Conservation (phyloP, 2,329 filamentous ascomycete species). For the Calonectria fujianensis region DNA sequence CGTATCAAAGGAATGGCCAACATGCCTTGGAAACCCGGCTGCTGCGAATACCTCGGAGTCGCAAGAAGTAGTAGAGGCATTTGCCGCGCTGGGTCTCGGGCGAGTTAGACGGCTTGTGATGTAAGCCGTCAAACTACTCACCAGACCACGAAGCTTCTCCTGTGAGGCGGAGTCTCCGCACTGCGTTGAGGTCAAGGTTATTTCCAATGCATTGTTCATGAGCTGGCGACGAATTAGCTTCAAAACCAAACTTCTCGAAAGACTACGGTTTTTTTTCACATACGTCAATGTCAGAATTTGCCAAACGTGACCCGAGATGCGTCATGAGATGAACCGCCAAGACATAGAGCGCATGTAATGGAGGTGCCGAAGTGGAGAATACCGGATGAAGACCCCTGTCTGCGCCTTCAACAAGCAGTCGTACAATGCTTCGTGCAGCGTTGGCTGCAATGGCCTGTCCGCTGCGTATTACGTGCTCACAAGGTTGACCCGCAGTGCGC, state of each 20-base stretch:
- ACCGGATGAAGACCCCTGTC: not conserved
- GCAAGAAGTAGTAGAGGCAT: not conserved
- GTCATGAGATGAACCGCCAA: slow-evolving; percentile 1
- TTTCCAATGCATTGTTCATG: too few relatives aligned
- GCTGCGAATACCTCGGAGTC: not conserved
- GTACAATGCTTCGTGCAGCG: not conserved
- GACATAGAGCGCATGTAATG: slow-evolving; percentile 1
- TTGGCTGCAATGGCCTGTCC: not conserved
- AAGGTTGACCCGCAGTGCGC: not conserved
- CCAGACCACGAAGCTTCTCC: not conserved
- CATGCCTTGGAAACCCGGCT: too few relatives aligned
- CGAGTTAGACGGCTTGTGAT: not conserved
- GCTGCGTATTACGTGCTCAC: not conserved
- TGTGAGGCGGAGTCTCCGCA: not conserved
- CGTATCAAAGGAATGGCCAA: too few relatives aligned
- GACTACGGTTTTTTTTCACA: too few relatives aligned
- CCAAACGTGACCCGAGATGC: not conserved
- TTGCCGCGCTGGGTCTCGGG: not conserved
- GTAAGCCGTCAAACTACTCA: not conserved
- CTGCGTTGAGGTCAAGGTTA: not conserved
- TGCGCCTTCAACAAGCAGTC: not conserved
- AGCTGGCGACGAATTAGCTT: too few relatives aligned
- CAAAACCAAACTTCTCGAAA: too few relatives aligned
- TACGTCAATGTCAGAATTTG: not conserved
- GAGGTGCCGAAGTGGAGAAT: not conserved